phyloP scores from a whole-genome alignment of 441 rosid species.

The Erysimum pusillum region DNA sequence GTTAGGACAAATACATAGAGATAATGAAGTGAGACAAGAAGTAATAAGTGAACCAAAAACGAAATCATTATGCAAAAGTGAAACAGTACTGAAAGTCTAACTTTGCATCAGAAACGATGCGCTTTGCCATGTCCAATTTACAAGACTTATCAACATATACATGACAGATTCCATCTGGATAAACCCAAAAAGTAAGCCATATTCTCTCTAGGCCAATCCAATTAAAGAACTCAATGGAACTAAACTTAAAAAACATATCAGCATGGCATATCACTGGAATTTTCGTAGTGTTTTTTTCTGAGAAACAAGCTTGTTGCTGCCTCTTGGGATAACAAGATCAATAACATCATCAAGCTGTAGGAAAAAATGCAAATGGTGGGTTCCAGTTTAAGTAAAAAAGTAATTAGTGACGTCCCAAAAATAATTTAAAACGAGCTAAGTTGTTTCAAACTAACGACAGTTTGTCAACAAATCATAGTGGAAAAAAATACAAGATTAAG shows the following conservation, averaged over 20 bases:
- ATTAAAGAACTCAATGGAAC: not conserved
- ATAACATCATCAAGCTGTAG: conserved; percentile 96
- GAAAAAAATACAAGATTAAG: too few species aligned
- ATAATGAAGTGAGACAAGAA: conserved; percentile 28
- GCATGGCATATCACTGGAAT: conserved; percentile 99
- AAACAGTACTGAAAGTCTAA: conserved; percentile 53
- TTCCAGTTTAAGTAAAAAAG: conserved; percentile 39
- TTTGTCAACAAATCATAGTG: too few species aligned
- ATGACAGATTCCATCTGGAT: conserved; percentile 96
- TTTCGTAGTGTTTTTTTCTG: conserved; percentile 89
- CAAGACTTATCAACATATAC: conserved; percentile 93
- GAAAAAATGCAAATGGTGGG: conserved; percentile 42
- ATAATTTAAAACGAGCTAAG: too few species aligned
- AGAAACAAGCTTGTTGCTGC: conserved; percentile 96
- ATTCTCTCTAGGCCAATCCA: conserved; percentile 29
- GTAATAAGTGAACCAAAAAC: conserved; percentile 2
- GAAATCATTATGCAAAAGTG: conserved; percentile 3
- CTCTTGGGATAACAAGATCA: conserved; percentile 99
- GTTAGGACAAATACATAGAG: conserved; percentile 33
- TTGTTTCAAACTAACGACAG: too few species aligned
- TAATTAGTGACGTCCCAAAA: too few species aligned
- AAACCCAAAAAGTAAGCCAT: conserved; percentile 31
- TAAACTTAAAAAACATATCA: conserved; percentile 60
- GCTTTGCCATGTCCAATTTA: conserved; percentile 82
- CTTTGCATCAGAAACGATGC: conserved; percentile 86